A percentile compares a stretch with the other conserved stretches of the same genome.
Conservation (phyloP, 2,329 filamentous ascomycete species). For the Calonectria montana region DNA sequence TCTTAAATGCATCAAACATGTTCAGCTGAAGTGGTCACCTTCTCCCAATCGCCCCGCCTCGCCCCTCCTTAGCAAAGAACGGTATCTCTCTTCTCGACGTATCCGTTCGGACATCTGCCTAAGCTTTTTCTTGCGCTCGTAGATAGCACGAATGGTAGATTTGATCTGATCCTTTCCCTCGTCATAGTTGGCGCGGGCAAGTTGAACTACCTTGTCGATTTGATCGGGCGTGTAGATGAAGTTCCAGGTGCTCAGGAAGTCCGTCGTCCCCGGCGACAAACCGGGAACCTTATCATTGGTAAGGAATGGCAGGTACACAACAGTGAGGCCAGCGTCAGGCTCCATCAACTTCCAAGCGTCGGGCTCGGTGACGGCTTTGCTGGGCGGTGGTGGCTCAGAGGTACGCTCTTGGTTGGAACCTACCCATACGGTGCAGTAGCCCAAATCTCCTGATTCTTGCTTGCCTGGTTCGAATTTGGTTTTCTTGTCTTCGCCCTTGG, state of each 20-base stretch:
- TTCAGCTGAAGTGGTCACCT: constrained; percentile 72
- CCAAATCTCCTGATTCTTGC: constrained; percentile 71
- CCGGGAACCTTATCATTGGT: constrained; percentile 82
- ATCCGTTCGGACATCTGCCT: constrained; percentile 66
- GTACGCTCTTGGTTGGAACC: constrained; percentile 82
- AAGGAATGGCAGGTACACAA: constrained; percentile 91
- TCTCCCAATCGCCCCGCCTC: constrained; percentile 68
- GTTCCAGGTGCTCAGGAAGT: constrained; percentile 97
- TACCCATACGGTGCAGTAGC: constrained; percentile 96
- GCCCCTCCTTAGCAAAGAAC: constrained; percentile 61
- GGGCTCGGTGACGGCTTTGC: constrained; percentile 69
- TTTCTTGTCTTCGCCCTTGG: constrained; percentile 44
- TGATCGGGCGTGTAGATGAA: constrained; percentile 95
- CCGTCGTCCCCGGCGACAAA: constrained; percentile 84
- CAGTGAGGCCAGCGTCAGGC: constrained; percentile 84
- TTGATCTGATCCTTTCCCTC: constrained; percentile 85
- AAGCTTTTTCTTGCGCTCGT: constrained; percentile 85
- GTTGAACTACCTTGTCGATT: constrained; percentile 83
- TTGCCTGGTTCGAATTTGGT: constrained; percentile 55
- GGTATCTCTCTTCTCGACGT: constrained; percentile 53
- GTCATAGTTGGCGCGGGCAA: constrained; percentile 88
- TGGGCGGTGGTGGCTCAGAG: constrained; percentile 59
- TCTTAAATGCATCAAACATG: background rate
- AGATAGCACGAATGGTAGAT: constrained; percentile 85
- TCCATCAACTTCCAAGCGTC: constrained; percentile 75